Conservation (phyloP, 2,329 filamentous ascomycete genomes). For the Fusarium caatingaense region DNA sequence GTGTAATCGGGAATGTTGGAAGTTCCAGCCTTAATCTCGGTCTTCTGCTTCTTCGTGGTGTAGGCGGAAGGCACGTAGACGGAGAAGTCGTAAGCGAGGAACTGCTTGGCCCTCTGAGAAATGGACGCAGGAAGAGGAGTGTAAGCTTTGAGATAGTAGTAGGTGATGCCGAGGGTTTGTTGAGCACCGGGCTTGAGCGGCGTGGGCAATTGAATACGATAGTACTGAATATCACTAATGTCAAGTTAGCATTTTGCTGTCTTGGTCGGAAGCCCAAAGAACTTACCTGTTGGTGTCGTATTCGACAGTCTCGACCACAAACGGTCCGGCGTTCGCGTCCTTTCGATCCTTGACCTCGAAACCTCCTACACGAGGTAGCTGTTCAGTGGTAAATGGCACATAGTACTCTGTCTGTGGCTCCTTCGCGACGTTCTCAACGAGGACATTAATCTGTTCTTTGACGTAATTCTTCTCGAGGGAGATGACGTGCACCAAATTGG, state of each 20-base stretch:
- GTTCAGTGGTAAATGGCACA: constrained; percentile 81
- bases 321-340: constrained; percentile 72
- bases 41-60: constrained; percentile 91
- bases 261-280: not conserved
- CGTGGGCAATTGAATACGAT: constrained; percentile 80
- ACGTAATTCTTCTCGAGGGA: constrained; percentile 94
- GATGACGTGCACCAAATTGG: constrained; percentile 88
- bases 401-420: constrained; percentile 90
- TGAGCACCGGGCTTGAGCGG: constrained; percentile 81
- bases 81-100: constrained; percentile 85
- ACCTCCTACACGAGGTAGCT: constrained; percentile 82
- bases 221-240: constrained; percentile 79
- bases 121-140: constrained; percentile 84
- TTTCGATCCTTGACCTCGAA: constrained; percentile 96
- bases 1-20: constrained; percentile 89
- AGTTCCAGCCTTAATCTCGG: constrained; percentile 86
- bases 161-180: constrained; percentile 88
- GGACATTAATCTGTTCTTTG: constrained; percentile 91
- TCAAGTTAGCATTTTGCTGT: constrained; percentile 26
- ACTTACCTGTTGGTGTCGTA: constrained; percentile 69
- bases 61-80: constrained; percentile 88
- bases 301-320: constrained; percentile 76
- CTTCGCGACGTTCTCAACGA: constrained; percentile 87
- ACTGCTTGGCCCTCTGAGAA: constrained; percentile 87
- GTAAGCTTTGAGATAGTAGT: constrained; percentile 83